Conservation (phyloP, 1,284 basidiomycete genomes). For the Ganoderma sp. region DNA sequence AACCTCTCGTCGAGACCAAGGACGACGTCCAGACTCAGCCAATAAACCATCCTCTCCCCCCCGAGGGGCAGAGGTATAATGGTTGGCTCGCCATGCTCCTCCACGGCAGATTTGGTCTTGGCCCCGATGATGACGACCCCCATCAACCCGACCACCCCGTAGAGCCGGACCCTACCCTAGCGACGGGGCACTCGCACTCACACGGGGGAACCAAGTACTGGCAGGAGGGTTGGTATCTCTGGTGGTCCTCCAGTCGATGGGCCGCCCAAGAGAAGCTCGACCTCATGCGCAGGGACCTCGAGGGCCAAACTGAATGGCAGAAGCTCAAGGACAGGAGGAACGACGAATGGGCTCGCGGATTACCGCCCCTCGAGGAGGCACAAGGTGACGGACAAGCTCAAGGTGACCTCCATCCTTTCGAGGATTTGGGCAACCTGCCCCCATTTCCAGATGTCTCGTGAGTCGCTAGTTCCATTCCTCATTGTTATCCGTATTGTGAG, state of each 20-base stretch:
- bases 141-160: conserved; percentile 19
- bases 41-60: conserved; percentile 61
- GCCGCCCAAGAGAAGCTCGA: conserved; percentile 61
- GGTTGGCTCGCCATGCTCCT: conserved; percentile 28
- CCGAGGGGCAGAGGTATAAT: conserved; percentile 59
- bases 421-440: conserved; percentile 23
- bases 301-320: conserved; percentile 52
- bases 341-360: conserved; percentile 47
- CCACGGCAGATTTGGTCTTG: conserved; percentile 17
- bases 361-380: conserved; percentile 5
- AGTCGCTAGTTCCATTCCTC: conserved; percentile 18
- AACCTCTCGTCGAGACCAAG: conserved; percentile 17
- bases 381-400: conserved; percentile 12
- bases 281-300: conserved; percentile 62
- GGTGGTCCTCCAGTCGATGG: conserved; percentile 61
- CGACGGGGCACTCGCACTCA: conserved; percentile 43
- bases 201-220: conserved; percentile 47
- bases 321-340: conserved; percentile 49
- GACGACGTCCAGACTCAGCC: conserved; percentile 41
- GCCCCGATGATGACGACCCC: conserved; percentile 11
- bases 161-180: conserved; percentile 4
- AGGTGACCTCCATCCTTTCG: conserved; percentile 22
- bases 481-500: neutral
- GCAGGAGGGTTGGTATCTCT: conserved; percentile 78
- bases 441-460: conserved; percentile 39